These are phyloP conservation scores for Starmerella cellae DNA, from an alignment of 805 yeast species.

Conservation along the genomic window DNA sequence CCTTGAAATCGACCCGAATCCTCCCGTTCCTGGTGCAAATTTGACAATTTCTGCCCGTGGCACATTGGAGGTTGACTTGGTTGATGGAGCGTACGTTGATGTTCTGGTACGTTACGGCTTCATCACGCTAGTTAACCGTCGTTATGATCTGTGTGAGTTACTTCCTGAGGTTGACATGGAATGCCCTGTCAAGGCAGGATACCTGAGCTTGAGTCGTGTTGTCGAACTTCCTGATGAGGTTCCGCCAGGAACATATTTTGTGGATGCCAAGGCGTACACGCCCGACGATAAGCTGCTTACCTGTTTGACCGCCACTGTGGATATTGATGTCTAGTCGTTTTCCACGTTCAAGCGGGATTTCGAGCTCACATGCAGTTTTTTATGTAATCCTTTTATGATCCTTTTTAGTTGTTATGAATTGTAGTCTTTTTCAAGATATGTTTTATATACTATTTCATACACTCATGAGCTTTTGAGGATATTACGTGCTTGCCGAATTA, in stretches of 20 bases:
- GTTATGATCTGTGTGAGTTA: slow-evolving; percentile 87
- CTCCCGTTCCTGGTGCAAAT: slow-evolving; percentile 76
- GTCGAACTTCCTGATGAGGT: slow-evolving; percentile 83
- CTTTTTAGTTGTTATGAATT: too few species aligned
- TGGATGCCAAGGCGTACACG: slow-evolving; percentile 81
- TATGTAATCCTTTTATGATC: too few species aligned
- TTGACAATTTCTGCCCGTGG: slow-evolving; percentile 72
- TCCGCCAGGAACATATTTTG: slow-evolving; percentile 88
- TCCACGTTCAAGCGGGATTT: too few species aligned
- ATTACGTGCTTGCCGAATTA: too few species aligned
- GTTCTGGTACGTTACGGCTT: slow-evolving; percentile 88
- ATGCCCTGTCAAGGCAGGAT: slow-evolving; percentile 71
- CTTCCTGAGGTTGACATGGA: slow-evolving; percentile 66
- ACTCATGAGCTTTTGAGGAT: too few species aligned
- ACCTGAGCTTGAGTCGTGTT: slow-evolving; percentile 47
- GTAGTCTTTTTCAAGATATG: too few species aligned
- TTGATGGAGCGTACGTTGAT: slow-evolving; percentile 86
- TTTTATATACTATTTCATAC: too few species aligned
- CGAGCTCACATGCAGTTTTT: background rate
- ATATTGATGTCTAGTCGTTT: slow-evolving; percentile 31
- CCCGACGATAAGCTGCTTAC: slow-evolving; percentile 68
- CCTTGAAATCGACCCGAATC: slow-evolving; percentile 64
- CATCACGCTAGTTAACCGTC: slow-evolving; percentile 73
- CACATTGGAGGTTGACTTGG: slow-evolving; percentile 38
- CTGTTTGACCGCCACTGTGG: slow-evolving; percentile 46